Evolutionary conservation across 495 filamentous ascomycete genomes (phyloP).

Genomic region (Pseudevernia furfuracea): DNA sequence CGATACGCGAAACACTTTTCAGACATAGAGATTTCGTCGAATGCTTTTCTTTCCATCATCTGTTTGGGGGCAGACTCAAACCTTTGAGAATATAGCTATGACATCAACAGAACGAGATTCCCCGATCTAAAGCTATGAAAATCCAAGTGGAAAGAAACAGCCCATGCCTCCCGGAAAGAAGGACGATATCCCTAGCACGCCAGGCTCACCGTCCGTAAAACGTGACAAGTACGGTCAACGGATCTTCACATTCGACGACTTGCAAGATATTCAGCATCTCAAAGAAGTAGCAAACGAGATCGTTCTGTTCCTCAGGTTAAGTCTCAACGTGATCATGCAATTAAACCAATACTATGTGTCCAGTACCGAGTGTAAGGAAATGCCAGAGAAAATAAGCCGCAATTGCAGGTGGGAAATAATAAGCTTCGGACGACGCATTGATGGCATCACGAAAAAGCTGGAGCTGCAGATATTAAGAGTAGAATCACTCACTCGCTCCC

Average conservation of each 20-base stretch:
- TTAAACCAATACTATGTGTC: slow-evolving; percentile 5
- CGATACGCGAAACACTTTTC: background rate
- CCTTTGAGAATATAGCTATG: background rate
- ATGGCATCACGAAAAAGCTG: background rate
- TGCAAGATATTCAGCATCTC: slow-evolving; percentile 34
- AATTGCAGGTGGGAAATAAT: background rate
- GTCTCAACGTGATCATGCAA: slow-evolving; percentile 29
- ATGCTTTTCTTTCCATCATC: background rate
- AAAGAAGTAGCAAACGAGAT: slow-evolving; percentile 35
- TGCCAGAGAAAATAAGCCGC: background rate
- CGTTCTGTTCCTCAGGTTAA: slow-evolving; percentile 32
- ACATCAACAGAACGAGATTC: background rate
- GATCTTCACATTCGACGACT: slow-evolving; percentile 32
- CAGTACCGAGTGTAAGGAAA: background rate
- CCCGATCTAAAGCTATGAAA: slow-evolving; percentile 26
- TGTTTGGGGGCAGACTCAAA: background rate
- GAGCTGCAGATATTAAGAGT: slow-evolving; percentile 12
- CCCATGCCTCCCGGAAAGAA: background rate
- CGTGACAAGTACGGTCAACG: background rate
- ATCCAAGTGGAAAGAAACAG: slow-evolving; percentile 19
- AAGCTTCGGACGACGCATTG: background rate
- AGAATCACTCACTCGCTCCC: background rate
- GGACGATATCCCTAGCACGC: background rate
- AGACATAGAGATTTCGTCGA: background rate
- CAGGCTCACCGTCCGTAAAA: background rate